Evolutionary conservation across 1,284 basidiomycete species (phyloP).

Genomic region (Butyriboletus appendiculatus): DNA sequence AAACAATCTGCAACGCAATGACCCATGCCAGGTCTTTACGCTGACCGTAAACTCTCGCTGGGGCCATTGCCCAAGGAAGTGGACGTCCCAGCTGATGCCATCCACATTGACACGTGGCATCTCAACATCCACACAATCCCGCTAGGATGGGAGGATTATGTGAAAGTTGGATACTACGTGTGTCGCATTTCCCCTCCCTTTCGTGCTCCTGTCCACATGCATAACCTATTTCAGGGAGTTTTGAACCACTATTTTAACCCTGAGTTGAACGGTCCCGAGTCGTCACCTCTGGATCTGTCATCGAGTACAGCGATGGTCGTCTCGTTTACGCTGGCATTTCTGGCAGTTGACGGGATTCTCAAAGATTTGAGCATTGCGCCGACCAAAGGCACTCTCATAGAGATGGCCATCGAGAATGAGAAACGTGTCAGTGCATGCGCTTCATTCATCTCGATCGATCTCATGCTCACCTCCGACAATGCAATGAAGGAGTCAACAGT

Average conservation of each 20-base stretch:
- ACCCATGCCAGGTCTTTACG: slow-evolving; percentile 55
- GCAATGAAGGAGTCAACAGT: slow-evolving; percentile 59
- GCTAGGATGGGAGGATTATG: too few relatives aligned
- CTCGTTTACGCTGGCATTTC: slow-evolving; percentile 75
- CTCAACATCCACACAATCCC: too few relatives aligned
- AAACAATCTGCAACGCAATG: slow-evolving; percentile 67
- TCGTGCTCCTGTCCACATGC: neutral
- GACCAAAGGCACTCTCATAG: slow-evolving; percentile 71
- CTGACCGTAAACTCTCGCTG: slow-evolving; percentile 41
- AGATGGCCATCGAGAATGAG: slow-evolving; percentile 81
- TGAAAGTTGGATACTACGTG: too few relatives aligned
- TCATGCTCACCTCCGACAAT: neutral
- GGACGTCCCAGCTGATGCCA: too few relatives aligned
- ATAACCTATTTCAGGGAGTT: slow-evolving; percentile 57
- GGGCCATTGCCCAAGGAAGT: too few relatives aligned
- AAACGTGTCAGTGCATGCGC: slow-evolving; percentile 57
- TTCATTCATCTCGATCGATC: slow-evolving; percentile 3
- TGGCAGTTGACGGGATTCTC: slow-evolving; percentile 73
- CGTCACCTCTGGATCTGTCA: slow-evolving; percentile 67
- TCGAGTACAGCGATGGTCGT: slow-evolving; percentile 88
- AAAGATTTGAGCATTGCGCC: slow-evolving; percentile 28
- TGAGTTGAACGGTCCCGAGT: slow-evolving; percentile 17
- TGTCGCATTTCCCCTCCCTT: slow-evolving; percentile 6
- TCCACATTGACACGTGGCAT: too few relatives aligned
- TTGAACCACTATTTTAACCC: slow-evolving; percentile 62